Base-by-base conservation (phyloP, 2,329 filamentous ascomycete species). In the Aphanocladium album region DNA sequence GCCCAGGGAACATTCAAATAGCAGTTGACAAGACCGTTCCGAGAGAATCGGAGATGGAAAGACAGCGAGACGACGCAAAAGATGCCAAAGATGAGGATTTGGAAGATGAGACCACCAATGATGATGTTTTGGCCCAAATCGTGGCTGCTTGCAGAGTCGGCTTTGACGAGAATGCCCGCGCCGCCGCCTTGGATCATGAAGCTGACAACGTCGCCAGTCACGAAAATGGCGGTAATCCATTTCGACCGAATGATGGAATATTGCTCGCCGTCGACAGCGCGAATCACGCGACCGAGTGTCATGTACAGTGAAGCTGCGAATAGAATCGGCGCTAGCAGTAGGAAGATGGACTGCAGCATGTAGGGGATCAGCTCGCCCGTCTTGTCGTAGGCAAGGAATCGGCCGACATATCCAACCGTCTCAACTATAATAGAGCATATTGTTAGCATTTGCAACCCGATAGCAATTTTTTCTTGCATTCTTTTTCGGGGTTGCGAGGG, bases 81-180 rank as follows among this genome's bases (percentile, higher is more conserved):
- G 25, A 83, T 70, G 9, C 72, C 73, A 61, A 86, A 85, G 45
- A 82, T 76, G 23, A 80, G 37, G 16, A 86, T 74, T 64, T 87
- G 84, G n/a, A 86, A 67, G 19, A 80, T 69, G 5, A 87, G 70
- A 3, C 84, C 83, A 5, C 66, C 77, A 8, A 86, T 69, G 23
- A 86, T 78, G 59, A 86, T 71, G 21, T 78, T 74, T 53, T 78
- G 69, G 9, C 79, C 80, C 1, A 71, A 64, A 21, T 77, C 69
- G 17, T 62, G 46, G 43, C 49, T 52, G 50, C 60, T 64, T 45
- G 53, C 62, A 39, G 69, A 67, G 6, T 68, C 67, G 1, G 62
- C 63, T 46, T 65, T 61, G 58, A 67, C 66, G 19, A 68, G 64
- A 7, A 71, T 46, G 5, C 70, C 73, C 21, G 68, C 71, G 5